phyloP scores from a whole-genome alignment of 305 asterid genomes.

The Fraxinus ornus region DNA sequence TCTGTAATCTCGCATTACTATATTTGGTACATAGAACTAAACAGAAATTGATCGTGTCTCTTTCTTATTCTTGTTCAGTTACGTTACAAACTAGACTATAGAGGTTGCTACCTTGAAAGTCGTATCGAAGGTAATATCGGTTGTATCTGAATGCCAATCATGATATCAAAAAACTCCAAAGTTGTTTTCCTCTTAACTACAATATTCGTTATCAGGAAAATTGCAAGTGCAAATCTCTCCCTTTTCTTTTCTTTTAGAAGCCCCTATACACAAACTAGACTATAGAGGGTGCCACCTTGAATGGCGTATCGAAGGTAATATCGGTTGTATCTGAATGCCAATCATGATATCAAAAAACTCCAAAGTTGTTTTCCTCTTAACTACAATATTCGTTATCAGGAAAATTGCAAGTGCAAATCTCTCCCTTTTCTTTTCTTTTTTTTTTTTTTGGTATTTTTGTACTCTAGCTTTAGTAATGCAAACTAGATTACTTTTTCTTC shows the following conservation, averaged over 20 bases:
- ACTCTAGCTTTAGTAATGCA: slow-evolving; percentile 12
- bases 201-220: not conserved
- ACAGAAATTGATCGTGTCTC: not conserved
- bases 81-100: too few species aligned
- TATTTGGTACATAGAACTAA: not conserved
- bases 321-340: too few species aligned
- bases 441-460: not conserved
- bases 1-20: not conserved
- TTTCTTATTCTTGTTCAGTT: not conserved
- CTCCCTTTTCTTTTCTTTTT: not conserved
- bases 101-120: too few species aligned
- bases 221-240: not conserved
- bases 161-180: too few species aligned
- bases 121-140: too few species aligned
- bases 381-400: not conserved
- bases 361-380: too few species aligned
- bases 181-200: not conserved
- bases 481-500: slow-evolving; percentile 20
- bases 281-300: too few species aligned
- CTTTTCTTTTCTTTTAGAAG: not conserved
- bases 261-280: too few species aligned
- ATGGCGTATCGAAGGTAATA: too few species aligned
- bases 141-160: too few species aligned
- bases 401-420: not conserved
- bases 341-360: too few species aligned